Conservation (phyloP, 495 filamentous ascomycete genomes). For the Staphylotrichum longicolle region DNA sequence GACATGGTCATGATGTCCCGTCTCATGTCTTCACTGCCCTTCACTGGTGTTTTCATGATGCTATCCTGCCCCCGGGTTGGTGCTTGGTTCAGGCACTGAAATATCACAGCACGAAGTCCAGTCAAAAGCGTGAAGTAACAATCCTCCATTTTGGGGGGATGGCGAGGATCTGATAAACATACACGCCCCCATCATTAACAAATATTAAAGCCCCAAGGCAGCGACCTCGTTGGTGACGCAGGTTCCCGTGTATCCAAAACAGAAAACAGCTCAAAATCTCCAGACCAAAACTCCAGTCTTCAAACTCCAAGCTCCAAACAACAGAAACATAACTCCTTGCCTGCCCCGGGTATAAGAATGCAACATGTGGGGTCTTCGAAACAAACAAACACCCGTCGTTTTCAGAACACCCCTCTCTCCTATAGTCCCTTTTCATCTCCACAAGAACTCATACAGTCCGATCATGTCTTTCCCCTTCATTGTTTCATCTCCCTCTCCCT, state of each 20-base stretch:
- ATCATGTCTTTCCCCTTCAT: no score
- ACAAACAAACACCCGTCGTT: not conserved
- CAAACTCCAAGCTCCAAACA: not conserved
- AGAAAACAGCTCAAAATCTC: not conserved
- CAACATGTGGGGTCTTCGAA: conserved; percentile 16
- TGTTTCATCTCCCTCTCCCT: not conserved
- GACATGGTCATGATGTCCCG: no score
- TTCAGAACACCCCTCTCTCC: no score
- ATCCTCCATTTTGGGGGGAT: not conserved
- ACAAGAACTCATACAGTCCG: no score
- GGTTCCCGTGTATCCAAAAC: not conserved
- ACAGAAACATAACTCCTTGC: not conserved
- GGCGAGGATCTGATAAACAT: not conserved
- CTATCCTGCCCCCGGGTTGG: no score
- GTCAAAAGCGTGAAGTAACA: no score
- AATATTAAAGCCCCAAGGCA: conserved; percentile 1
- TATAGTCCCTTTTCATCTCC: no score
- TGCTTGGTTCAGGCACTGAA: no score
- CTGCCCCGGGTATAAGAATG: conserved; percentile 17
- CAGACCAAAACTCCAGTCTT: not conserved
- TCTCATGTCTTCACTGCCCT: no score
- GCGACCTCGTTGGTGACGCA: not conserved
- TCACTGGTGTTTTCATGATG: no score
- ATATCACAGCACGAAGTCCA: no score
- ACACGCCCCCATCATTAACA: conserved; percentile 5